Evolutionary conservation across 2,329 filamentous ascomycete species (phyloP).

Genomic region (Phialophora verrucosa): DNA sequence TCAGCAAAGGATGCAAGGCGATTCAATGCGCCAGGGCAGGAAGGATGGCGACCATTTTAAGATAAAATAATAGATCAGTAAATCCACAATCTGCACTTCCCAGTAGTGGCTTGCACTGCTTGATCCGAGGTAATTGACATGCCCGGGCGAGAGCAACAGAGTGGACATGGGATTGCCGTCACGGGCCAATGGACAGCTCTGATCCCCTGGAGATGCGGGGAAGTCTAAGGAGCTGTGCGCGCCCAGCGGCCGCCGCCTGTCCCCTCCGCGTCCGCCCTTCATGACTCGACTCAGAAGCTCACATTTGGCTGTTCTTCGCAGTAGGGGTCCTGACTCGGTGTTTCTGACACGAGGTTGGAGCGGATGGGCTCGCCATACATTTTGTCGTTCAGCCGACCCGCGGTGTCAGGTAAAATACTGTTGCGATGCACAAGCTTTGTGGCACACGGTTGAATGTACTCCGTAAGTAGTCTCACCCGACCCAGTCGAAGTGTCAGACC

Average conservation of each 20-base stretch:
- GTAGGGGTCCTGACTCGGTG: not conserved
- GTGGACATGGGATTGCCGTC: not conserved
- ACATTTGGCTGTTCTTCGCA: not conserved
- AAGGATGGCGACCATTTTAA: constrained; percentile 1
- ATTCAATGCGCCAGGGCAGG: not conserved
- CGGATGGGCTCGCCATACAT: not conserved
- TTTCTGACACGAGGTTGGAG: not conserved
- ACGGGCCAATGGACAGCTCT: not conserved
- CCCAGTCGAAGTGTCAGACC: not conserved
- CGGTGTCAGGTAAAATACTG: not conserved
- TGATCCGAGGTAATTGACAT: constrained; percentile 14
- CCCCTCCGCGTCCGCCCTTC: not conserved
- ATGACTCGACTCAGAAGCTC: not conserved
- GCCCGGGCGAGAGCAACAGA: not conserved
- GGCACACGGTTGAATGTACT: not conserved
- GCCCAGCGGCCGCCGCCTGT: not conserved
- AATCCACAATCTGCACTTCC: constrained; percentile 2
- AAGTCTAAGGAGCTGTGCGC: not conserved
- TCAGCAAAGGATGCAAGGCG: not conserved
- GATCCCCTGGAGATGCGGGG: constrained; percentile 19
- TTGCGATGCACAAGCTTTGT: not conserved
- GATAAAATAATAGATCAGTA: constrained; percentile 1
- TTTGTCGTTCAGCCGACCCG: no score
- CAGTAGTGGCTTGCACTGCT: constrained; percentile 1
- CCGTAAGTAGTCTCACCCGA: not conserved